Conservation (phyloP, 257 asterid species). For the Fraxinus cuspidata region DNA sequence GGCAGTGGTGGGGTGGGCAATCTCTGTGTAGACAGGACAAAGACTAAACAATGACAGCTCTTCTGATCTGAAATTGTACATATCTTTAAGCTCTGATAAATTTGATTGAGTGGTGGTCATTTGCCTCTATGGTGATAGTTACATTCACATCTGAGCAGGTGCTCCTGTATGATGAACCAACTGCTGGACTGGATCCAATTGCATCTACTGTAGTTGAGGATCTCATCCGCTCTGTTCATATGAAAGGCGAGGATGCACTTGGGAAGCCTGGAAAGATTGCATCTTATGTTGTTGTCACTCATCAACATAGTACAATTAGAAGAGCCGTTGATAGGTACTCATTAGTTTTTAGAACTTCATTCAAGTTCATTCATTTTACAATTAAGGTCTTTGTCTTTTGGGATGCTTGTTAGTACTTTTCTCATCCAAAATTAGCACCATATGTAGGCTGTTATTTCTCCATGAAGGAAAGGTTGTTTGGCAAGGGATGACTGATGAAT, state of each 20-base stretch:
- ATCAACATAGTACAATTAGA: slow-evolving; percentile 94
- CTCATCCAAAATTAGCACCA: slow-evolving; percentile 21
- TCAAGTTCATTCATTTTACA: slow-evolving; percentile 7
- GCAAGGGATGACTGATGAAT: slow-evolving; percentile 97
- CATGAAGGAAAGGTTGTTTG: slow-evolving; percentile 90
- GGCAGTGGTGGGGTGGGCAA: neutral
- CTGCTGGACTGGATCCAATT: slow-evolving; percentile 99
- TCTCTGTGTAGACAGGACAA: neutral
- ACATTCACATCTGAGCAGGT: slow-evolving; percentile 55
- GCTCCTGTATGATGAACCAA: slow-evolving; percentile 94
- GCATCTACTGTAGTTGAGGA: slow-evolving; percentile 99
- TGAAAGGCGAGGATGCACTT: slow-evolving; percentile 78
- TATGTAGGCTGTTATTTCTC: slow-evolving; percentile 72
- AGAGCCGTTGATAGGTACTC: slow-evolving; percentile 95
- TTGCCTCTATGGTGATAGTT: slow-evolving; percentile 11
- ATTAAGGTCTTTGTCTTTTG: slow-evolving; percentile 18
- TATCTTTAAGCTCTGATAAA: neutral
- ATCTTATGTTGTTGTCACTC: slow-evolving; percentile 92
- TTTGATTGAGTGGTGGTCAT: neutral
- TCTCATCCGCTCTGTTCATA: slow-evolving; percentile 94
- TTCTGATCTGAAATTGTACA: neutral
- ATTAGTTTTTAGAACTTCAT: slow-evolving; percentile 15
- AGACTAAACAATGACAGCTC: neutral
- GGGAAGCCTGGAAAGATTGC: slow-evolving; percentile 93
- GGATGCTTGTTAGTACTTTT: slow-evolving; percentile 19